These are phyloP conservation scores for Marsdenia floribunda DNA, from an alignment of 257 asterid genomes.

Conservation along the genomic window DNA sequence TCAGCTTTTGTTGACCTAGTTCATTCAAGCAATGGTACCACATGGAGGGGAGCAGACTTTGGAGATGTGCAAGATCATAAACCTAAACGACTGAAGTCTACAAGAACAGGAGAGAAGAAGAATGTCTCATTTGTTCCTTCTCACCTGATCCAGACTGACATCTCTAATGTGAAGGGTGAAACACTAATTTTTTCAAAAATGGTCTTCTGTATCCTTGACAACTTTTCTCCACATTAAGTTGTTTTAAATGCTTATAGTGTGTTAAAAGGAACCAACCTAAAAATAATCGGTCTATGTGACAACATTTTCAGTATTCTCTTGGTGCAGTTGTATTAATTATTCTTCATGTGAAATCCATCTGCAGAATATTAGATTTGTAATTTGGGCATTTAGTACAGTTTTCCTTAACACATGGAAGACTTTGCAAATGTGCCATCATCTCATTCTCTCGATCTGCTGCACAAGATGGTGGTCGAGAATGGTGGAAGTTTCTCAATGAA, in stretches of 20 bases:
- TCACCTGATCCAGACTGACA: slow-evolving; percentile 84
- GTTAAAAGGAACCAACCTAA: background rate
- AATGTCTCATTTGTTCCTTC: slow-evolving; percentile 74
- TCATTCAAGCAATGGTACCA: slow-evolving; percentile 90
- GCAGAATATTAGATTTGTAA: background rate
- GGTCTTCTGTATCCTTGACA: slow-evolving; percentile 78
- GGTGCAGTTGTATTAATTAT: background rate
- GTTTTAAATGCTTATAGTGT: background rate
- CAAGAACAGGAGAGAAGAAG: slow-evolving; percentile 53
- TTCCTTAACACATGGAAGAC: slow-evolving; percentile 70
- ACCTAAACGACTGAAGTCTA: slow-evolving; percentile 42
- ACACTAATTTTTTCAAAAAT: slow-evolving; percentile 62
- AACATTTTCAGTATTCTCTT: background rate
- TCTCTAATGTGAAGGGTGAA: slow-evolving; percentile 75
- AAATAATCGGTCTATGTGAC: background rate
- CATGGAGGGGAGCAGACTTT: slow-evolving; percentile 45
- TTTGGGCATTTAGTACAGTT: background rate
- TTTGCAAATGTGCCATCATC: slow-evolving; percentile 73
- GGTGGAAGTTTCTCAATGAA: slow-evolving; percentile 97
- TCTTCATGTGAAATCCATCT: background rate
- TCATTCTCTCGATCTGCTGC: slow-evolving; percentile 67
- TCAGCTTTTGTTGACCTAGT: slow-evolving; percentile 92
- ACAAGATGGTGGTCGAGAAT: slow-evolving; percentile 87
- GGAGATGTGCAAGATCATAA: slow-evolving; percentile 43
- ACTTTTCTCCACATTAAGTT: background rate